Conservation (phyloP, 2,329 filamentous ascomycete species). For the Xylaria hypoxylon region DNA sequence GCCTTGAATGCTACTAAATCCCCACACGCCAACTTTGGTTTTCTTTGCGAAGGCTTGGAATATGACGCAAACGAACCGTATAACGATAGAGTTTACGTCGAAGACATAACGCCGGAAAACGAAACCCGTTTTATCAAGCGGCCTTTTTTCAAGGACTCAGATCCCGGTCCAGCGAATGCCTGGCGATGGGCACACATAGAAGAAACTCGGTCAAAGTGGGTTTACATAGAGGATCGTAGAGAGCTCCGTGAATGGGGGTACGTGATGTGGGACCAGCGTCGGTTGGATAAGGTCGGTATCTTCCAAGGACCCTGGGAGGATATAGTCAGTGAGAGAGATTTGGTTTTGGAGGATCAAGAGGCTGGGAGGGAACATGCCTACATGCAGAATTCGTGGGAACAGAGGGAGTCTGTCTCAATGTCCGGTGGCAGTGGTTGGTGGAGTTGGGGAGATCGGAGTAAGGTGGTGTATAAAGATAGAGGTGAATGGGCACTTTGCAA, state of each 20-base stretch:
- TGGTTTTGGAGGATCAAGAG: neutral
- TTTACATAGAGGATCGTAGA: neutral
- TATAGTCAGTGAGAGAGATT: neutral
- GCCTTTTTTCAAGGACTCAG: slow-evolving; percentile 7
- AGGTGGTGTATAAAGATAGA: neutral
- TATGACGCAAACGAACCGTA: neutral
- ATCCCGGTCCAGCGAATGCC: neutral
- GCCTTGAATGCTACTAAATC: neutral
- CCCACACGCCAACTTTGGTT: neutral
- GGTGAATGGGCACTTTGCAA: too few relatives aligned
- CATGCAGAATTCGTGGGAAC: neutral
- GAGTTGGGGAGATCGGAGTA: slow-evolving; percentile 17
- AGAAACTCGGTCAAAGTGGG: neutral
- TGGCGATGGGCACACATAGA: slow-evolving; percentile 6
- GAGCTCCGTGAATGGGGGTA: slow-evolving; percentile 21
- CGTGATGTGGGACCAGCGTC: slow-evolving; percentile 22
- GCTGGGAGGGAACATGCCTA: neutral
- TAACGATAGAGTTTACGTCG: neutral
- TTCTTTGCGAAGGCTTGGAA: neutral
- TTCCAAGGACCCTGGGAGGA: neutral
- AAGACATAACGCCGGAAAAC: neutral
- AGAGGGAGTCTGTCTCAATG: neutral
- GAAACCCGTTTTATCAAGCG: neutral
- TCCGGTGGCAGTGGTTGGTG: slow-evolving; percentile 15
- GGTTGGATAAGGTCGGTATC: slow-evolving; percentile 3